Conservation (phyloP, 192 early-diverging fungal genomes). For the Entophlyctis helioformis region DNA sequence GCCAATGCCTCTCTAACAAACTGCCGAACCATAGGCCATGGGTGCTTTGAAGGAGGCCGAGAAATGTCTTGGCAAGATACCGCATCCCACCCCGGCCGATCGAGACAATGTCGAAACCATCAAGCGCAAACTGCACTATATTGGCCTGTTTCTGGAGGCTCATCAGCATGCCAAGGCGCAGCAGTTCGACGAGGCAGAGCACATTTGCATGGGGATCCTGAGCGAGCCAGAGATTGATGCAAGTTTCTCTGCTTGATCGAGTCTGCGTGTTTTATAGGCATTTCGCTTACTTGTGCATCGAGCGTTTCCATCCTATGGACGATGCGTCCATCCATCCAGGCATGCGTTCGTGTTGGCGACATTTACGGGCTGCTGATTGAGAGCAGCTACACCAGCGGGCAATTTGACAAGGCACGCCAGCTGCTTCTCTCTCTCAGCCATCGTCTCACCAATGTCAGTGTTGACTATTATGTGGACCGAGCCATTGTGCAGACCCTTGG, state of each 20-base stretch:
- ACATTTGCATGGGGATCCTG: slow-evolving; percentile 31
- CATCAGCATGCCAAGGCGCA: slow-evolving; percentile 13
- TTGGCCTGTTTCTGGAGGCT: slow-evolving; percentile 28
- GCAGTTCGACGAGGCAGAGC: slow-evolving; percentile 18
- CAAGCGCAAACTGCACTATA: slow-evolving; percentile 10
- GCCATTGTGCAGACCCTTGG: slow-evolving; percentile 7
- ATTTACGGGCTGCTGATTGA: slow-evolving; percentile 44
- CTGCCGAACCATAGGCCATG: slow-evolving; percentile 14
- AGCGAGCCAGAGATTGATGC: slow-evolving; percentile 32
- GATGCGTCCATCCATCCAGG: slow-evolving; percentile 2
- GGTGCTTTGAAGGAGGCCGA: slow-evolving; percentile 31
- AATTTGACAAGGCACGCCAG: slow-evolving; percentile 17
- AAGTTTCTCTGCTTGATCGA: not conserved
- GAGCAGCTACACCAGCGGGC: slow-evolving; percentile 18
- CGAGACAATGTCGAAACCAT: slow-evolving; percentile 4
- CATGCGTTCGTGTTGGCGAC: slow-evolving; percentile 30
- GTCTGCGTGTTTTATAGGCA: not conserved
- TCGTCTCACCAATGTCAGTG: slow-evolving; percentile 9
- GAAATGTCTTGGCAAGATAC: slow-evolving; percentile 21
- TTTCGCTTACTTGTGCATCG: not conserved
- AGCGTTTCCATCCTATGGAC: not conserved
- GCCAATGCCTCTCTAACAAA: not conserved
- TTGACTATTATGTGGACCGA: slow-evolving; percentile 27
- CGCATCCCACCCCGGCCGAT: slow-evolving; percentile 2
- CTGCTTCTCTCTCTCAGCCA: slow-evolving; percentile 18